A percentile compares a stretch with the other conserved stretches of the same genome.
Evolutionary conservation across 192 early-diverging fungal genomes (phyloP).

Genomic region (Entrophospora sp.): DNA sequence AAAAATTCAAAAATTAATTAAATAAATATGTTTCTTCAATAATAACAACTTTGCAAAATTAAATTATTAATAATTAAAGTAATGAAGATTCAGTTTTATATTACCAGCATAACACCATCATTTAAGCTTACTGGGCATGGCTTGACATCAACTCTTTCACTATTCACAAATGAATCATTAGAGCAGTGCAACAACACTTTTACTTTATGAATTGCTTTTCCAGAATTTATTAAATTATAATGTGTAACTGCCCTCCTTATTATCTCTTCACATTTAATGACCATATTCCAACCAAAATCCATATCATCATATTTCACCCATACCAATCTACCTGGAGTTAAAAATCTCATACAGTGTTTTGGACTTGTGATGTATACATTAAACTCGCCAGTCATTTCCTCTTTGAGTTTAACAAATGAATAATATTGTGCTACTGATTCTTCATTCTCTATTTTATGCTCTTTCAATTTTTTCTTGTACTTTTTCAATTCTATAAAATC

Average conservation of each 20-base stretch:
- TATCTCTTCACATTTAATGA: constrained; percentile 64
- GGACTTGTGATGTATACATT: constrained; percentile 79
- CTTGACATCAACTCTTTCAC: constrained; percentile 33
- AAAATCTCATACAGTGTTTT: constrained; percentile 66
- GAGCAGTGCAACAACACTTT: not conserved
- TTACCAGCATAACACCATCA: too few relatives aligned
- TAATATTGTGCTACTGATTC: constrained; percentile 63
- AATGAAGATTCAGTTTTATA: too few relatives aligned
- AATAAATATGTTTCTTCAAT: not conserved
- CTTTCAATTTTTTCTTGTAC: constrained; percentile 43
- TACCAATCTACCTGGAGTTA: constrained; percentile 80
- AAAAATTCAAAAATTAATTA: too few relatives aligned
- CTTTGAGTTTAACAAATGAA: constrained; percentile 63
- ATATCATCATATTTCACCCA: constrained; percentile 45
- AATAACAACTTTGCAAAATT: not conserved
- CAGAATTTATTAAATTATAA: too few relatives aligned
- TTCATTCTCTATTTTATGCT: constrained; percentile 61
- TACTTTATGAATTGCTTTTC: not conserved
- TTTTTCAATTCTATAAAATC: constrained; percentile 40
- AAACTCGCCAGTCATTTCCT: constrained; percentile 50
- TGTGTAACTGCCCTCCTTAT: not conserved
- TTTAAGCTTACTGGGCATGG: constrained; percentile 48
- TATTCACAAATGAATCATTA: constrained; percentile 14
- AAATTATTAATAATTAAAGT: not conserved
- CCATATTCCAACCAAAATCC: constrained; percentile 91